Percentiles rank a stretch among this genome's conserved stretches.
Evolutionary conservation across 2,329 filamentous ascomycete species (phyloP).

Genomic region (Talaromyces sp.): DNA sequence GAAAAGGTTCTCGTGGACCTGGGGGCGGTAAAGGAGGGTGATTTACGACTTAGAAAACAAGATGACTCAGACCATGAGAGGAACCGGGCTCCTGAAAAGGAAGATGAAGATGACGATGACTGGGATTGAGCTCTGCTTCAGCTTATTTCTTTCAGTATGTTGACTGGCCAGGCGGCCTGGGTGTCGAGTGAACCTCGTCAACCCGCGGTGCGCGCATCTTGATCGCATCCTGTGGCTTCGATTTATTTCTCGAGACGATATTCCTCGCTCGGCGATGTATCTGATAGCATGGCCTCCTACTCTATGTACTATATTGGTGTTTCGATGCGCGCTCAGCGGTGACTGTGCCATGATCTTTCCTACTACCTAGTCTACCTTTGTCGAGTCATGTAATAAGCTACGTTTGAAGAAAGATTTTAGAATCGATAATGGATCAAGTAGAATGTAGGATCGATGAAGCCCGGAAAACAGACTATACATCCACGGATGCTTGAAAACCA

Average conservation of each 20-base stretch:
- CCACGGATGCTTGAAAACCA: no score
- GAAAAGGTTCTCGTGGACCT: constrained; percentile 78
- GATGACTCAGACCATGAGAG: constrained; percentile 49
- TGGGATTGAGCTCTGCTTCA: constrained; percentile 16
- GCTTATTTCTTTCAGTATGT: not conserved
- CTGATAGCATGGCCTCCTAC: not conserved
- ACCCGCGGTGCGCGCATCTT: not conserved
- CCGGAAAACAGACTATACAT: no score
- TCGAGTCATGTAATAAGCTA: not conserved
- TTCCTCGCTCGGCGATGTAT: not conserved
- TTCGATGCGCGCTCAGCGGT: not conserved
- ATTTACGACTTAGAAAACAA: constrained; percentile 54
- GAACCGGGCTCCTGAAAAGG: constrained; percentile 50
- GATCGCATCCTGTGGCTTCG: not conserved
- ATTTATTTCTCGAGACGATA: not conserved
- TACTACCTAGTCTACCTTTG: not conserved
- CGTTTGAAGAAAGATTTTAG: not conserved
- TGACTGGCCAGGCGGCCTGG: not conserved
- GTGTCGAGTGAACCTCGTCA: not conserved
- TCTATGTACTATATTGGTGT: not conserved
- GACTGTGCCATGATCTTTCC: not conserved
- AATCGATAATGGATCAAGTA: not conserved
- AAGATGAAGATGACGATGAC: constrained; percentile 33
- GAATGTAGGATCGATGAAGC: not conserved
- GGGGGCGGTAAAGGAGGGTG: constrained; percentile 72